Evolutionary conservation across 2,329 filamentous ascomycete species (phyloP), one percentile per base, ranked within the genome.

Genomic region (Colletotrichum musicola): DNA sequence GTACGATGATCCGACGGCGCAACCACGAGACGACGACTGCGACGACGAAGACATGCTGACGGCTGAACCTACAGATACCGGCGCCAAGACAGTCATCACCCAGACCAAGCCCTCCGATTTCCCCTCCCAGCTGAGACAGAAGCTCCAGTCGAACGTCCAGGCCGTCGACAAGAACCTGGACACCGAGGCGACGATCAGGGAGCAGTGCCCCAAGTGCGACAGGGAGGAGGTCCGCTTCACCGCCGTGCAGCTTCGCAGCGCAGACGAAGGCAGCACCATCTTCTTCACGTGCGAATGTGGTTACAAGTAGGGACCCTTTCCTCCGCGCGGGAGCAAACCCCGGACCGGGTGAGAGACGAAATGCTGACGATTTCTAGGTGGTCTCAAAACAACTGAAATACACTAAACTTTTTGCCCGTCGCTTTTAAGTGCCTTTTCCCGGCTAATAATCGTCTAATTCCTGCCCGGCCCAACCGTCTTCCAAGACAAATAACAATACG

Each of bases 181-280:
- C 76, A 94, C 90, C 49, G 92, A 92, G 77, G 92, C 90, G 58
- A 85, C 77, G 50, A 92, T 88, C 73, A 83, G 88, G 69, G 86
- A 92, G 78, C 89, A 86, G 51, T 98, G 96, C 78, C 88, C 91
- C 53, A 90, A 94, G 75, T 98, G 96, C 79, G 93, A 92, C 16
- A 85, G 90, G 61, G 90, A 90, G 61, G 91, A 97, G 77, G 94
- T 98, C 80, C 92, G 90, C 74, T 98, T 91, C 79, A 92, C 93
- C 57, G 92, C 92, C 3, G 89, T 94, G 69, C 96, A 99, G 79
- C 83, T 97, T 75, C 91, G 95, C 74, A 91, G 94, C 84, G 96
- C 95, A 62, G 96, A 99, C 79, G 95, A 98, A 88, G 96, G 96
- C 70, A 93, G 92, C 72, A 98, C 95, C 0, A 89, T 97, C 62